These are phyloP conservation scores for Xylaria arbuscula DNA, from an alignment of 2,329 filamentous ascomycete species.

Conservation along the genomic window DNA sequence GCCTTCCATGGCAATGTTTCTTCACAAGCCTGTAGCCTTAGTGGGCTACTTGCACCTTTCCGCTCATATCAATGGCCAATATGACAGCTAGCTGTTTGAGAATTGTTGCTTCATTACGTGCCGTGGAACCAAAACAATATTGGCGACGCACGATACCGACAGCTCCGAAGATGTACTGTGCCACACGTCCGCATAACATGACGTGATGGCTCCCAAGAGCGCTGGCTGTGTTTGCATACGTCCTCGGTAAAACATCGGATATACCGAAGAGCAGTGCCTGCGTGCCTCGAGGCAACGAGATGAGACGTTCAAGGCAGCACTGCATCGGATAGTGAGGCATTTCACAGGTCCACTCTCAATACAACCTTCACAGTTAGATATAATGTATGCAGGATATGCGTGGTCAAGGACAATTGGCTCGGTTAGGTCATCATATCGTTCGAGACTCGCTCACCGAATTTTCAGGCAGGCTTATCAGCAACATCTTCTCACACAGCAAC, in stretches of 20 bases:
- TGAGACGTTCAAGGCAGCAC: neutral
- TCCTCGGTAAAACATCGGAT: constrained; percentile 10
- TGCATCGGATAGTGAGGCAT: neutral
- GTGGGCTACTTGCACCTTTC: neutral
- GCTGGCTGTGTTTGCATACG: neutral
- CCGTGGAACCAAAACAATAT: constrained; percentile 1
- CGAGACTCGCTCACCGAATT: constrained; percentile 29
- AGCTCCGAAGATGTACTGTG: neutral
- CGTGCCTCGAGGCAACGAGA: neutral
- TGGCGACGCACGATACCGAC: constrained; percentile 25
- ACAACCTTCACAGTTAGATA: neutral
- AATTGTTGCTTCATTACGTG: constrained; percentile 6
- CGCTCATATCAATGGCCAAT: neutral
- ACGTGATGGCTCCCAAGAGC: constrained; percentile 4
- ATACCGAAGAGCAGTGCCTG: neutral
- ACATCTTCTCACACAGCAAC: constrained; percentile 24
- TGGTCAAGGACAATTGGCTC: constrained; percentile 26
- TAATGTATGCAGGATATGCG: neutral
- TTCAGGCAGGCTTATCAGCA: constrained; percentile 18
- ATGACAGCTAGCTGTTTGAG: neutral
- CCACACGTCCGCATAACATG: constrained; percentile 14
- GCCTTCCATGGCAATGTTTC: neutral
- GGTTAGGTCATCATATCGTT: neutral
- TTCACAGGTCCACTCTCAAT: neutral
- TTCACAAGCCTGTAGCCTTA: neutral